phyloP scores from a whole-genome alignment of 202 grass and related monocot species.

The Eragrostis tef region DNA sequence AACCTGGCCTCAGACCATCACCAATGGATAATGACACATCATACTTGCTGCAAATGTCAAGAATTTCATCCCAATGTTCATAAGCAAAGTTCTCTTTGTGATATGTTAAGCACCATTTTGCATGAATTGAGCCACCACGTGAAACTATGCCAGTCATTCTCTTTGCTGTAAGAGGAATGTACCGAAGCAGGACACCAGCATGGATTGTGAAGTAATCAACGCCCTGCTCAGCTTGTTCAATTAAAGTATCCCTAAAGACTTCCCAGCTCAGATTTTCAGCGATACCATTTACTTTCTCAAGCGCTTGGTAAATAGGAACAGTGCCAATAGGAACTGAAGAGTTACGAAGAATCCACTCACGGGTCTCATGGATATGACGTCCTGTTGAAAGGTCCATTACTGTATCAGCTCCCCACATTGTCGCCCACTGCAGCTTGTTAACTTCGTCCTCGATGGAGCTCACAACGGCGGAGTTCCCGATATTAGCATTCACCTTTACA shows the following conservation, averaged over 20 bases:
- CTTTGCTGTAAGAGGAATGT: conserved; percentile 97
- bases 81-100: conserved; percentile 99
- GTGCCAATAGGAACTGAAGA: conserved; percentile 94
- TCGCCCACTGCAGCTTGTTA: conserved; percentile 98
- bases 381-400: conserved; percentile 99
- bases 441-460: conserved; percentile 99
- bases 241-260: conserved; percentile 86
- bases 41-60: conserved; percentile 98
- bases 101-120: conserved; percentile 97
- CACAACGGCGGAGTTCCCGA: conserved; percentile 90
- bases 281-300: conserved; percentile 97
- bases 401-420: conserved; percentile 99
- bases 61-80: conserved; percentile 98
- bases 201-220: conserved; percentile 99
- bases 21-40: conserved; percentile 94
- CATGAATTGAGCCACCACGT: conserved; percentile 96
- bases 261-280: conserved; percentile 96
- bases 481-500: conserved; percentile 97
- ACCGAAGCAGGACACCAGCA: conserved; percentile 86
- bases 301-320: conserved; percentile 96
- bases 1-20: conserved; percentile 90
- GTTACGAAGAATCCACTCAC: conserved; percentile 96
- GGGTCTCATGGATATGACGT: conserved; percentile 94
- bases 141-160: conserved; percentile 99
- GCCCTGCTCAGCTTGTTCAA: conserved; percentile 97